A percentile compares a stretch with the other conserved stretches of the same genome.
phyloP scores from a whole-genome alignment of 495 filamentous ascomycete species.

The Aspergillus mulundensis region DNA sequence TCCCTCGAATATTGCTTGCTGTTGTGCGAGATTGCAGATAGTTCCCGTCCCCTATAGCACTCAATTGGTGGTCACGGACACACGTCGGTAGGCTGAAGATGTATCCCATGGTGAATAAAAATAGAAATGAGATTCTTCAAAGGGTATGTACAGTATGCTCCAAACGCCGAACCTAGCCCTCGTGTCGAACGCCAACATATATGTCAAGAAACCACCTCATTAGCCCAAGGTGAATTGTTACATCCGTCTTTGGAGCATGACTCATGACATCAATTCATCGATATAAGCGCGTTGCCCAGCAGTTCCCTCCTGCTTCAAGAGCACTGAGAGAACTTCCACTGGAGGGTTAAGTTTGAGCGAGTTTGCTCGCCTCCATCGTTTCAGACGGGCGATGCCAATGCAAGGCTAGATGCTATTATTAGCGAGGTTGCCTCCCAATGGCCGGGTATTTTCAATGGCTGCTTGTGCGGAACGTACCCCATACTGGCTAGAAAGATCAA shows the following conservation, averaged over 20 bases:
- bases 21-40: background rate
- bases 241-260: background rate
- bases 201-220: background rate
- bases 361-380: conserved; percentile 86
- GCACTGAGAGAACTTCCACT: conserved; percentile 83
- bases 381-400: conserved; percentile 74
- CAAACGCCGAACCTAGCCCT: conserved; percentile 7
- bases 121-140: background rate
- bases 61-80: background rate
- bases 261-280: conserved; percentile 66
- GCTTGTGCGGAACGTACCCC: conserved; percentile 58
- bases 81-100: background rate
- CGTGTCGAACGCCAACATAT: conserved; percentile 4
- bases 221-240: conserved; percentile 1
- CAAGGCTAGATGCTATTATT: conserved; percentile 59
- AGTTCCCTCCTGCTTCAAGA: conserved; percentile 62
- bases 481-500: conserved; percentile 82
- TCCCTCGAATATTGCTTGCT: background rate
- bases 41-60: background rate
- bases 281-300: conserved; percentile 64
- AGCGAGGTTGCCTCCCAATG: conserved; percentile 8
- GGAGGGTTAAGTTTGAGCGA: conserved; percentile 76
- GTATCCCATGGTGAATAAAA: background rate
- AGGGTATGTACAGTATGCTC: conserved; percentile 14
- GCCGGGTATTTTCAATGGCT: too few species aligned